Conservation (phyloP, 495 filamentous ascomycete species). For the Polyplosphaeria fusca region DNA sequence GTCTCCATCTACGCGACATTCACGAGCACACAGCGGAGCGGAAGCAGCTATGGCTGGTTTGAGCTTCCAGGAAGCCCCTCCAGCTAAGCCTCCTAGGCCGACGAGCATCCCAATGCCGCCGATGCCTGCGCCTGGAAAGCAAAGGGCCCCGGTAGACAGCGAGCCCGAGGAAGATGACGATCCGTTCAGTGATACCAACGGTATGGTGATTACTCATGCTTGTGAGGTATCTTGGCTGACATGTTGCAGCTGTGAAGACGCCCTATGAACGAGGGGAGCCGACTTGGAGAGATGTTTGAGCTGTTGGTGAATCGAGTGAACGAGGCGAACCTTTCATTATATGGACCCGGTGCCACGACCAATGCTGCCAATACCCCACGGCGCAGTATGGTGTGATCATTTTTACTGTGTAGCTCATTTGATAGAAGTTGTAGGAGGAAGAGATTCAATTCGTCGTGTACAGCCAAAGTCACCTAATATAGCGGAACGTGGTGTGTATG, state of each 20-base stretch:
- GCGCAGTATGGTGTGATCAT: too few relatives aligned
- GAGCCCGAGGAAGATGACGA: slow-evolving; percentile 51
- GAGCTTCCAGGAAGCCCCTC: slow-evolving; percentile 33
- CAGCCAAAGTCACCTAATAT: too few relatives aligned
- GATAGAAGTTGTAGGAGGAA: too few relatives aligned
- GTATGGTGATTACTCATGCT: neutral
- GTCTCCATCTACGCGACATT: neutral
- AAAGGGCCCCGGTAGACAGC: slow-evolving; percentile 43
- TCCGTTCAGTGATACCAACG: slow-evolving; percentile 76
- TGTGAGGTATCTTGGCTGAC: neutral
- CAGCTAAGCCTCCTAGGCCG: slow-evolving; percentile 41
- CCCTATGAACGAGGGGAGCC: slow-evolving; percentile 41
- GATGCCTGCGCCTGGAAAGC: slow-evolving; percentile 45
- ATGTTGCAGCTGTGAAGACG: slow-evolving; percentile 50
- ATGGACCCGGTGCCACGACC: too few relatives aligned
- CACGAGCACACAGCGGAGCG: slow-evolving; percentile 5
- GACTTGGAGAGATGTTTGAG: slow-evolving; percentile 31
- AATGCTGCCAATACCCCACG: too few relatives aligned
- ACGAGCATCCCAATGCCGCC: slow-evolving; percentile 42
- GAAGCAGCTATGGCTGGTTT: slow-evolving; percentile 37
- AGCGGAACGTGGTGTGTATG: too few relatives aligned
- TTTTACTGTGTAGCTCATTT: too few relatives aligned
- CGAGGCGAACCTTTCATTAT: too few relatives aligned
- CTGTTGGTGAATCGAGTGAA: too few relatives aligned
- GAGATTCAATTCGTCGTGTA: too few relatives aligned